Percentiles rank a stretch among this genome's conserved stretches.
Evolutionary conservation across 2,329 filamentous ascomycete species (phyloP).

Genomic region (Aureobasidium subglaciale): DNA sequence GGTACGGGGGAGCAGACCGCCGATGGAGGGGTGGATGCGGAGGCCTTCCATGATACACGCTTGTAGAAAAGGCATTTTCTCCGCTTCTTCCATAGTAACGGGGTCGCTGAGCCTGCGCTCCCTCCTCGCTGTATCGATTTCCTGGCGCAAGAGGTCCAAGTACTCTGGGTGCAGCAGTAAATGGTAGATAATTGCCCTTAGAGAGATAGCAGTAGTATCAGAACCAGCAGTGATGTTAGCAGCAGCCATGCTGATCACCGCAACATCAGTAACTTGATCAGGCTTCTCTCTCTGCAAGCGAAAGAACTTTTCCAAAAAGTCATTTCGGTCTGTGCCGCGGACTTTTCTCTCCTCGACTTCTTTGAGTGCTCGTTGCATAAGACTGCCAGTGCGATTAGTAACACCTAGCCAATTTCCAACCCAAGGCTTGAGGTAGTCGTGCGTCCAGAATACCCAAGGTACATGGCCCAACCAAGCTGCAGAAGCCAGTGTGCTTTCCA

Average conservation of each 20-base stretch:
- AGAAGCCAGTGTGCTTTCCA: conserved; percentile 28
- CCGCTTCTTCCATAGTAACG: conserved; percentile 22
- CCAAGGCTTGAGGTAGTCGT: not conserved
- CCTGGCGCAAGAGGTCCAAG: conserved; percentile 21
- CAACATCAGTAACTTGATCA: conserved; percentile 15
- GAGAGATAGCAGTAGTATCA: conserved; percentile 31
- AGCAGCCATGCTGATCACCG: conserved; percentile 19
- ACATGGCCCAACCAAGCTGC: conserved; percentile 33
- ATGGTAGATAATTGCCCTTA: conserved; percentile 29
- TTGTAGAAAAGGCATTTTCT: conserved; percentile 25
- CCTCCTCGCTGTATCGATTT: not conserved
- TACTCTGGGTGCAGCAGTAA: conserved; percentile 24
- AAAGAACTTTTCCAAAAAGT: conserved; percentile 13
- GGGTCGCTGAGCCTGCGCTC: conserved; percentile 11
- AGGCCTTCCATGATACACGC: conserved; percentile 28
- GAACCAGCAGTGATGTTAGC: conserved; percentile 24
- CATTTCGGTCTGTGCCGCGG: conserved; percentile 3
- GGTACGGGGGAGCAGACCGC: conserved; percentile 14
- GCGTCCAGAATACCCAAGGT: conserved; percentile 29
- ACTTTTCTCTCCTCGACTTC: conserved; percentile 10
- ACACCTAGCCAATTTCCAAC: conserved; percentile 11
- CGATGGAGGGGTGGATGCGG: conserved; percentile 25
- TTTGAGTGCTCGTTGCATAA: conserved; percentile 2
- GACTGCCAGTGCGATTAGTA: not conserved
- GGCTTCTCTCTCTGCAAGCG: conserved; percentile 11